These are phyloP conservation scores for Taxawa tesnikishii DNA, from an alignment of 2,329 filamentous ascomycete genomes.

Conservation along the genomic window DNA sequence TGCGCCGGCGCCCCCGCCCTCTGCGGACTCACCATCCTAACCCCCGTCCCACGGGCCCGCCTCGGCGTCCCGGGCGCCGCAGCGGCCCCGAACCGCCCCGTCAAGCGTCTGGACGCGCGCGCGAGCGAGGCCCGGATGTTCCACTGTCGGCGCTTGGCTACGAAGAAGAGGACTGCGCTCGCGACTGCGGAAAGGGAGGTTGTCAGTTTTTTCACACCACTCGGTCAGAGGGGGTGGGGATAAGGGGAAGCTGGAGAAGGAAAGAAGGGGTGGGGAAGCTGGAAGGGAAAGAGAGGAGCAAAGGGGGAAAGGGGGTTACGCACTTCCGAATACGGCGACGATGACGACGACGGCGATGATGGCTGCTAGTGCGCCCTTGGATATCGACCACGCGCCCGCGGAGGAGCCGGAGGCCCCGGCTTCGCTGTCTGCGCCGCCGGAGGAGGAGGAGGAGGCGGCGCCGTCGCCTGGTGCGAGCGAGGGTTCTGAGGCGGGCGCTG, in stretches of 20 bases:
- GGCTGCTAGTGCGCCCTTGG: conserved; percentile 57
- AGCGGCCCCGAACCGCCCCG: conserved; percentile 21
- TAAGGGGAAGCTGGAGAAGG: not conserved
- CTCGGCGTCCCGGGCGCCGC: conserved; percentile 7
- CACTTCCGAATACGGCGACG: conserved; percentile 52
- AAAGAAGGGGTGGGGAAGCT: conserved; percentile 15
- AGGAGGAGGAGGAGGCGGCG: conserved; percentile 1
- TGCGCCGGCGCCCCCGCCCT: conserved; percentile 1
- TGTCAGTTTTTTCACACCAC: too few relatives aligned
- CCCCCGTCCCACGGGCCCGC: conserved; percentile 11
- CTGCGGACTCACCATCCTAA: conserved; percentile 11
- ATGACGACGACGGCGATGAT: conserved; percentile 62
- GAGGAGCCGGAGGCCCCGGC: conserved; percentile 55
- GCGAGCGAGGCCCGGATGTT: conserved; percentile 60
- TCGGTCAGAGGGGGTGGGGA: not conserved
- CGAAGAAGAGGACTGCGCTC: conserved; percentile 57
- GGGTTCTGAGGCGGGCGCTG: not conserved
- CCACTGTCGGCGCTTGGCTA: conserved; percentile 80
- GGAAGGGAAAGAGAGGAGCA: not conserved
- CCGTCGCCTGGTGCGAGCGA: not conserved
- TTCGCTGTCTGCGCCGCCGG: conserved; percentile 14
- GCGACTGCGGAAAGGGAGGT: too few relatives aligned
- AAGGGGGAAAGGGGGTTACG: conserved; percentile 16
- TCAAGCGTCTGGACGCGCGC: conserved; percentile 43
- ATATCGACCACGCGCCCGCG: conserved; percentile 49